phyloP scores from a whole-genome alignment of 2,329 filamentous ascomycete genomes.

The Teratosphaeria viscida region DNA sequence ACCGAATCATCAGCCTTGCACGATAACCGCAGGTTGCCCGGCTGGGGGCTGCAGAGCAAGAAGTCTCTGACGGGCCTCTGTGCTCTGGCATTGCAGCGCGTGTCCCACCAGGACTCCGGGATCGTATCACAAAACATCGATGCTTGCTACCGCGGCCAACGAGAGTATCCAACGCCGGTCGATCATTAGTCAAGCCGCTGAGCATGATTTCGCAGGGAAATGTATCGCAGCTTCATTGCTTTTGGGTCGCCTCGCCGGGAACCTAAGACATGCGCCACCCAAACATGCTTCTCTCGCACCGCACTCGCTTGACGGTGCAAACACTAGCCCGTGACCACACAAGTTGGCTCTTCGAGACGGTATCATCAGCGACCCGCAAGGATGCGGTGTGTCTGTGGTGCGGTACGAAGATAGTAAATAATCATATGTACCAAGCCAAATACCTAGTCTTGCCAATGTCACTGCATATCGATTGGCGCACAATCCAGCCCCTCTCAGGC shows the following conservation, averaged over 20 bases:
- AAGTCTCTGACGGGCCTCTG: background rate
- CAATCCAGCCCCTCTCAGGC: background rate
- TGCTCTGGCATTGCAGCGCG: background rate
- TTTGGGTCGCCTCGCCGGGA: background rate
- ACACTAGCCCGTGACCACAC: background rate
- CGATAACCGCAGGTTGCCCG: background rate
- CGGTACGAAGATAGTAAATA: background rate
- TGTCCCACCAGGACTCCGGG: background rate
- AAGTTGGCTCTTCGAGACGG: background rate
- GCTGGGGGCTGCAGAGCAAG: background rate
- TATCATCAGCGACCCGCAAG: background rate
- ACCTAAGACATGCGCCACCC: background rate
- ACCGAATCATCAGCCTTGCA: background rate
- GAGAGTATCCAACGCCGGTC: background rate
- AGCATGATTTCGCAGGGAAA: background rate
- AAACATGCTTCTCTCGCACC: background rate
- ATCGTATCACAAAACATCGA: background rate
- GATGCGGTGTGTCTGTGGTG: background rate
- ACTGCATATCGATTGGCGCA: background rate
- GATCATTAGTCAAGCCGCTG: background rate
- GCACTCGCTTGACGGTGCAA: background rate
- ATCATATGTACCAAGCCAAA: background rate
- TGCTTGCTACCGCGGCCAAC: background rate
- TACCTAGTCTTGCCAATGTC: background rate
- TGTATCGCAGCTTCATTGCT: background rate